A percentile compares a stretch with the other conserved stretches of the same genome.
phyloP scores from a whole-genome alignment of 2,329 filamentous ascomycete genomes.

The Neofusicoccum kwambonambiense region DNA sequence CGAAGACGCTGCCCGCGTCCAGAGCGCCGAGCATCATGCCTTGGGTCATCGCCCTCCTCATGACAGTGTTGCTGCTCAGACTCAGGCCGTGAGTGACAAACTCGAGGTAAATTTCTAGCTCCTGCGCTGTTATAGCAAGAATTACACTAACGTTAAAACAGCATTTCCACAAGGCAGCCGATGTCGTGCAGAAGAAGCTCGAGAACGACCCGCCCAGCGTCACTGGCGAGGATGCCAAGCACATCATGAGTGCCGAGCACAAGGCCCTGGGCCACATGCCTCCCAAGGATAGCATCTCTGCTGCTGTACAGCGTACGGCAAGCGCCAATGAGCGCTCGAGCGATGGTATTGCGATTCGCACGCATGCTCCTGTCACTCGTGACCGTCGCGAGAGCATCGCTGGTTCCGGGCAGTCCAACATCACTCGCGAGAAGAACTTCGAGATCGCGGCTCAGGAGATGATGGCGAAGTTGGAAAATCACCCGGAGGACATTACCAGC shows the following conservation, averaged over 20 bases:
- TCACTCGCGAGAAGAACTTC: slow-evolving; percentile 33
- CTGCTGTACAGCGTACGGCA: slow-evolving; percentile 23
- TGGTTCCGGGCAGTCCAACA: slow-evolving; percentile 28
- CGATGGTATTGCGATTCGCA: background rate
- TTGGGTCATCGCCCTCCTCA: background rate
- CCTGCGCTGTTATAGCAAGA: no score
- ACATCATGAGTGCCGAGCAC: slow-evolving; percentile 22
- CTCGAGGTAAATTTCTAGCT: slow-evolving; percentile 14
- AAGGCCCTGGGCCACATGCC: slow-evolving; percentile 10
- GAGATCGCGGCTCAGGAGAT: slow-evolving; percentile 27
- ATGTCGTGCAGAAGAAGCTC: slow-evolving; percentile 24
- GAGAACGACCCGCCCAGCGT: slow-evolving; percentile 27
- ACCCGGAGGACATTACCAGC: slow-evolving; percentile 32
- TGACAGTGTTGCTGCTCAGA: background rate
- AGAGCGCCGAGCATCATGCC: slow-evolving; percentile 10
- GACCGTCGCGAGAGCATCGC: slow-evolving; percentile 18
- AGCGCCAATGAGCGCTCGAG: slow-evolving; percentile 25
- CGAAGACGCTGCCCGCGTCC: slow-evolving; percentile 32
- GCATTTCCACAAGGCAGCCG: background rate
- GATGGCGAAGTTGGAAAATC: slow-evolving; percentile 33
- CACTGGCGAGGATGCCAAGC: slow-evolving; percentile 32
- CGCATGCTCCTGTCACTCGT: background rate
- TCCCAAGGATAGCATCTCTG: slow-evolving; percentile 15
- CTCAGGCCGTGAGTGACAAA: slow-evolving; percentile 12
- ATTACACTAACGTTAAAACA: background rate